Base-by-base conservation (phyloP, 2,329 filamentous ascomycete species). In the Colletotrichum sp. region DNA sequence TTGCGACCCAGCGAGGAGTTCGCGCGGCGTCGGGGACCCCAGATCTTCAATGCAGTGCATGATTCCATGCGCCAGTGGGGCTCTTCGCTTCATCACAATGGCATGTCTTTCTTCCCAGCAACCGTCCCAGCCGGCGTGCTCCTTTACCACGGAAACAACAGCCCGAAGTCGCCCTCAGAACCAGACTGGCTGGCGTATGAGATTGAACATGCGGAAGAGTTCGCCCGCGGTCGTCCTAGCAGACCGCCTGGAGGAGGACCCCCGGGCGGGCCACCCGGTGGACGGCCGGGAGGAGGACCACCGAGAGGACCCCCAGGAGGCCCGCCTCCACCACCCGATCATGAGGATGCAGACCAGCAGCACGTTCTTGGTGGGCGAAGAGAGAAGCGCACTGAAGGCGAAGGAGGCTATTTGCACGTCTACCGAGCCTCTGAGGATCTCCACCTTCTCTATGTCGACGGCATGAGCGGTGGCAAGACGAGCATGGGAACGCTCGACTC, bases 111-210 rank as follows among this genome's bases (percentile, higher is more conserved):
- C 73, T 92, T 92, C 79, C 81, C 90, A 0, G 90, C 88, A 8
- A 86, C 82, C 0, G 86, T 92, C 0, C 90, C 90, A 0, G 81
- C 82, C 36, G 89, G 86, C 11, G 90, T 87, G 0, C 84, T 89
- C 54, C 82, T 92, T 11, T 91, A 92, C 76, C 91, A 92, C 77
- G 90, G 90, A 6, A 87, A 85, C 0, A 75, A 76, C 6, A 80
- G 76, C 6, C 74, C 81, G 0, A 81, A 86, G 4, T 82, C 83
- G 0, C 82, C 91, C 2, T 84, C 82, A 11, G 88, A 87, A 0
- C 87, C 86, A 15, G 87, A 92, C 76, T 92, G 90, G 90, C 82
- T 93, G 3, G 90, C 90, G 0, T 92, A 92, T 76, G 90, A 92
- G 78, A 87, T 90, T 6, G 90, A 92, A 75, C 90, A 92, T 83